These are phyloP conservation scores for Boletus rubropictus DNA, from an alignment of 768 basidiomycete species.

Conservation along the genomic window DNA sequence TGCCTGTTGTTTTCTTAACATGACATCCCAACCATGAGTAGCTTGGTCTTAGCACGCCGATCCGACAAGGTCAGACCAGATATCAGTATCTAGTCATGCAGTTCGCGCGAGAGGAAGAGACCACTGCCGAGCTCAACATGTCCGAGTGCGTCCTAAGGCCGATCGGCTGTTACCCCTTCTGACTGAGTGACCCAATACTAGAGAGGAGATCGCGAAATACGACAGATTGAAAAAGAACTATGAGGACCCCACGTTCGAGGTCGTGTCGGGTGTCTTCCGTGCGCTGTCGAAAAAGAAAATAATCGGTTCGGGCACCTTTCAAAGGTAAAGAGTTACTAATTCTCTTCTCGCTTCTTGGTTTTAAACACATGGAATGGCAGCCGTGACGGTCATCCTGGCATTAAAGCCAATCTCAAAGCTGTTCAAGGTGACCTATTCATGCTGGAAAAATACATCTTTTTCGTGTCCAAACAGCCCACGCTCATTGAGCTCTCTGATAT, in stretches of 20 bases:
- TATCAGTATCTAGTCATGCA: conserved; percentile 99
- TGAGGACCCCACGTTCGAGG: conserved; percentile 92
- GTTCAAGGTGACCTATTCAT: conserved; percentile 95
- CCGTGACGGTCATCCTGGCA: conserved; percentile 85
- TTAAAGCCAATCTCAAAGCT: conserved; percentile 97
- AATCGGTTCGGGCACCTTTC: conserved; percentile 78
- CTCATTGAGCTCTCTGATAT: conserved; percentile 89
- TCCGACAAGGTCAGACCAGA: conserved; percentile 94
- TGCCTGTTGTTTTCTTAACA: conserved; percentile 5
- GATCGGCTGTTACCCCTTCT: neutral
- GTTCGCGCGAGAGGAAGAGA: conserved; percentile 94
- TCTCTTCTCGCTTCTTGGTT: neutral
- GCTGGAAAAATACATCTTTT: conserved; percentile 96
- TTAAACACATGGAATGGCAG: conserved; percentile 34
- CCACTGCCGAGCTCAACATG: conserved; percentile 92
- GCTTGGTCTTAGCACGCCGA: conserved; percentile 89
- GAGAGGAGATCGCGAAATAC: conserved; percentile 71
- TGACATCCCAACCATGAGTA: conserved; percentile 28
- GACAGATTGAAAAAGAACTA: conserved; percentile 90
- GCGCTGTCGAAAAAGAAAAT: conserved; percentile 89
- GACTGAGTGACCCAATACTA: conserved; percentile 23
- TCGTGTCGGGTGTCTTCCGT: conserved; percentile 90
- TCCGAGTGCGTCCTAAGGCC: conserved; percentile 59
- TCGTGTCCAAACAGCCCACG: conserved; percentile 92
- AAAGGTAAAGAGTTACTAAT: conserved; percentile 48